Conservation (phyloP, 2,329 filamentous ascomycete genomes). For the Knufia fluminis region DNA sequence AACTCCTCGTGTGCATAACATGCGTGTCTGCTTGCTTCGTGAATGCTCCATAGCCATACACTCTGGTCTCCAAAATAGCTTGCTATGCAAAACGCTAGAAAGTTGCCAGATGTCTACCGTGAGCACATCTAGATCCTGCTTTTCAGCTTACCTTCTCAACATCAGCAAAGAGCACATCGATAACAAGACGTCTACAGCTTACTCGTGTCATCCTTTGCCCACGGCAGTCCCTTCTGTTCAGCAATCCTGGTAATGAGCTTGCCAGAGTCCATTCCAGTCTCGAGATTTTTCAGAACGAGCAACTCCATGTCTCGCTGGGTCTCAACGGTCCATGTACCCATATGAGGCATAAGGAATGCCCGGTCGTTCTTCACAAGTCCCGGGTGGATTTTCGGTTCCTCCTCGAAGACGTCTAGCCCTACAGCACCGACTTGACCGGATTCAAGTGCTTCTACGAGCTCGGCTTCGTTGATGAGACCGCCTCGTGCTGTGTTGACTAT, state of each 20-base stretch:
- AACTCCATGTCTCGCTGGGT: constrained; percentile 55
- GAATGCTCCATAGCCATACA: too few species aligned
- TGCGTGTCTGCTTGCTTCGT: too few species aligned
- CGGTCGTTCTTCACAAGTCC: constrained; percentile 37
- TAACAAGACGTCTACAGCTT: neutral
- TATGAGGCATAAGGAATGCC: constrained; percentile 50
- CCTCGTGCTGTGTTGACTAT: constrained; percentile 39
- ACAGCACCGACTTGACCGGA: constrained; percentile 38
- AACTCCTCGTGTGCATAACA: too few species aligned
- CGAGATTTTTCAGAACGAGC: constrained; percentile 49
- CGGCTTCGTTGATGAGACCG: constrained; percentile 39
- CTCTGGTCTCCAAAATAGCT: too few species aligned
- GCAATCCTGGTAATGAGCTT: constrained; percentile 51
- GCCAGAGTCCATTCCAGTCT: constrained; percentile 47
- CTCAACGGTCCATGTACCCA: constrained; percentile 52
- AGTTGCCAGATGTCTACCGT: too few species aligned
- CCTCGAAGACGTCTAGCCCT: constrained; percentile 40
- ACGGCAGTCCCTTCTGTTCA: constrained; percentile 43
- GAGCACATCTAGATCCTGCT: too few species aligned
- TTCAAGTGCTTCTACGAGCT: constrained; percentile 36
- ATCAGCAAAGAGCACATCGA: neutral
- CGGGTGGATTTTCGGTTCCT: constrained; percentile 38
- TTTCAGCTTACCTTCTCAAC: neutral
- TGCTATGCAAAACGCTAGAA: too few species aligned
- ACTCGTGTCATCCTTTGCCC: constrained; percentile 7